Conservation (phyloP, 73 alveolate genomes). For the Strombidium stylifer region DNA sequence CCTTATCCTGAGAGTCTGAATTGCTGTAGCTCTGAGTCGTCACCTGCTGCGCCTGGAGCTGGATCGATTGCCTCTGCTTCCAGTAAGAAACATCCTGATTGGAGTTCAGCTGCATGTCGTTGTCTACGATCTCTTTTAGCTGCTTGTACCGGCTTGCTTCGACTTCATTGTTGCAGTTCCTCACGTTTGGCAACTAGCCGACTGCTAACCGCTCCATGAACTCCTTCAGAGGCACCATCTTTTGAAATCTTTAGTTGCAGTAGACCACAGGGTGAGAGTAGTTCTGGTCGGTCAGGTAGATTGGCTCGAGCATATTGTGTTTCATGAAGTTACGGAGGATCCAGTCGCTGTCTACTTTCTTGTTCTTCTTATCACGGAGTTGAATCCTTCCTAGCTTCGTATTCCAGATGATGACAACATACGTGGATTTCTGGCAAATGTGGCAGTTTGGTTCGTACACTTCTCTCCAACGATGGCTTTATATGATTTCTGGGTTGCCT, state of each 20-base stretch:
- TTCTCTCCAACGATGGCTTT: slow-evolving; percentile 26
- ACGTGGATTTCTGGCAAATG: background rate
- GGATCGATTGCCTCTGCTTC: background rate
- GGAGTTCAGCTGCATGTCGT: background rate
- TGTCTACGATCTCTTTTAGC: background rate
- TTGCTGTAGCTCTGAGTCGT: too few relatives aligned
- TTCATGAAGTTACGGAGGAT: background rate
- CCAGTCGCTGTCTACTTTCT: background rate
- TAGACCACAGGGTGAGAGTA: too few relatives aligned
- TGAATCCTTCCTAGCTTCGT: background rate
- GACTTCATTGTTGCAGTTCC: background rate
- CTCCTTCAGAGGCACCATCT: slow-evolving; percentile 10
- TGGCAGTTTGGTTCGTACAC: slow-evolving; percentile 4
- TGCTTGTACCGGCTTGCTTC: slow-evolving; percentile 1
- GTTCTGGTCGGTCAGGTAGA: too few relatives aligned
- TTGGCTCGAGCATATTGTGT: too few relatives aligned
- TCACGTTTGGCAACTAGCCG: background rate
- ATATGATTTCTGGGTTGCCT: slow-evolving; percentile 2
- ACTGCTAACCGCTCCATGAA: background rate
- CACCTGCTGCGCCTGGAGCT: background rate
- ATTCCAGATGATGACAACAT: slow-evolving; percentile 23
- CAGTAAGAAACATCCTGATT: background rate
- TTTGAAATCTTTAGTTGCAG: background rate
- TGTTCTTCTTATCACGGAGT: background rate
- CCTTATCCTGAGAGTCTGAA: too few relatives aligned